phyloP scores from a whole-genome alignment of 2,329 filamentous ascomycete species.

The Pseudogymnoascus sp. region DNA sequence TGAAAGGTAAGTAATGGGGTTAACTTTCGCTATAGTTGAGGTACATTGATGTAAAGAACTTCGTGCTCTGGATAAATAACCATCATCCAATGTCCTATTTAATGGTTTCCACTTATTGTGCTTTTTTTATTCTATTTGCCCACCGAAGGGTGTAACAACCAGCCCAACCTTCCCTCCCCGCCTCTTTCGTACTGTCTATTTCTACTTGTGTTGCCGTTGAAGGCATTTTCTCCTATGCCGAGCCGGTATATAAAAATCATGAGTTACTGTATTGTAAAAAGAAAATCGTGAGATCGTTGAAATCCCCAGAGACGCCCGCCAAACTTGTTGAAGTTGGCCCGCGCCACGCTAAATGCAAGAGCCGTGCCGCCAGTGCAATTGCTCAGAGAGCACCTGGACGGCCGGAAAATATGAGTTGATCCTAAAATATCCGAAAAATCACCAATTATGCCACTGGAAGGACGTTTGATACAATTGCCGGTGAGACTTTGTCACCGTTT shows the following conservation, averaged over 20 bases:
- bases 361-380: conserved; percentile 16
- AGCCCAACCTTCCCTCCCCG: background rate
- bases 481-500: conserved; percentile 15
- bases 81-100: background rate
- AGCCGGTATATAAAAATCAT: conserved; percentile 10
- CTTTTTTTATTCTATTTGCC: background rate
- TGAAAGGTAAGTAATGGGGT: background rate
- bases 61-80: background rate
- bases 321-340: conserved; percentile 31
- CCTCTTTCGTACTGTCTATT: conserved; percentile 7
- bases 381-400: conserved; percentile 12
- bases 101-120: background rate
- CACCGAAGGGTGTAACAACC: background rate
- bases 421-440: background rate
- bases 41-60: background rate
- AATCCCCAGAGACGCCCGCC: conserved; percentile 24
- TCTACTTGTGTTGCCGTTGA: conserved; percentile 24
- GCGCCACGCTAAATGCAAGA: conserved; percentile 28
- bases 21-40: background rate
- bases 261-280: conserved; percentile 6
- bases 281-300: conserved; percentile 16
- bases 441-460: conserved; percentile 10
- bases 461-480: conserved; percentile 14
- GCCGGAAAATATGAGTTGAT: conserved; percentile 9
- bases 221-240: conserved; percentile 7